phyloP scores from a whole-genome alignment of 2,329 filamentous ascomycete species.

The Colletotrichum scovillei region DNA sequence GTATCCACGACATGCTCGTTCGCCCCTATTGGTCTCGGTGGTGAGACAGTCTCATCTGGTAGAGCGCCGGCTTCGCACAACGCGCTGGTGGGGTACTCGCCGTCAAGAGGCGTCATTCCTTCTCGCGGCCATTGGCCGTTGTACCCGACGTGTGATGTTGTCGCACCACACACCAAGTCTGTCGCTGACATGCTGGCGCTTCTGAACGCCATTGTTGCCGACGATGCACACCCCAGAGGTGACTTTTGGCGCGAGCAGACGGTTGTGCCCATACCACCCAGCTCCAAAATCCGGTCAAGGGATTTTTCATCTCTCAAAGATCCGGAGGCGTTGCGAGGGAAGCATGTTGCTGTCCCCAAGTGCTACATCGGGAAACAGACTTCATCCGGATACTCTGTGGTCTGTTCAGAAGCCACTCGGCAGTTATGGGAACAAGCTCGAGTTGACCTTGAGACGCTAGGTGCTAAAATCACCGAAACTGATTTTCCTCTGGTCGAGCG shows the following conservation, averaged over 20 bases:
- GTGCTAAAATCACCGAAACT: slow-evolving; percentile 52
- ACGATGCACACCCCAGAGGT: slow-evolving; percentile 48
- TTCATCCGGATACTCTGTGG: slow-evolving; percentile 8
- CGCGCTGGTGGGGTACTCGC: slow-evolving; percentile 62
- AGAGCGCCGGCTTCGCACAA: slow-evolving; percentile 65
- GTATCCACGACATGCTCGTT: slow-evolving; percentile 60
- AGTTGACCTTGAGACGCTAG: slow-evolving; percentile 50
- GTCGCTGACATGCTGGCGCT: slow-evolving; percentile 53
- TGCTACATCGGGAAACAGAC: slow-evolving; percentile 59
- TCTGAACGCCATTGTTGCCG: slow-evolving; percentile 57
- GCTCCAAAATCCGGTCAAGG: slow-evolving; percentile 44
- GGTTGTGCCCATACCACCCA: slow-evolving; percentile 52
- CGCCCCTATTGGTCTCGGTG: slow-evolving; percentile 61
- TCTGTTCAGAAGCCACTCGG: slow-evolving; percentile 33
- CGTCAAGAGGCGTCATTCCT: slow-evolving; percentile 60
- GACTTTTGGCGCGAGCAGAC: slow-evolving; percentile 68
- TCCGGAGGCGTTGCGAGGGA: slow-evolving; percentile 50
- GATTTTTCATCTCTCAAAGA: slow-evolving; percentile 47
- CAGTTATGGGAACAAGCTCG: slow-evolving; percentile 46
- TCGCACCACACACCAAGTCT: slow-evolving; percentile 61
- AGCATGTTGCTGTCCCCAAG: slow-evolving; percentile 59
- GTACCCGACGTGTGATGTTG: slow-evolving; percentile 63
- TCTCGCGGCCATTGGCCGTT: slow-evolving; percentile 62
- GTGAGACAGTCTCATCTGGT: slow-evolving; percentile 65
- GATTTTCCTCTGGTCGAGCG: slow-evolving; percentile 26